These are phyloP conservation scores for Aspergillaceae sp. DNA, from an alignment of 2,329 filamentous ascomycete genomes.

Conservation along the genomic window DNA sequence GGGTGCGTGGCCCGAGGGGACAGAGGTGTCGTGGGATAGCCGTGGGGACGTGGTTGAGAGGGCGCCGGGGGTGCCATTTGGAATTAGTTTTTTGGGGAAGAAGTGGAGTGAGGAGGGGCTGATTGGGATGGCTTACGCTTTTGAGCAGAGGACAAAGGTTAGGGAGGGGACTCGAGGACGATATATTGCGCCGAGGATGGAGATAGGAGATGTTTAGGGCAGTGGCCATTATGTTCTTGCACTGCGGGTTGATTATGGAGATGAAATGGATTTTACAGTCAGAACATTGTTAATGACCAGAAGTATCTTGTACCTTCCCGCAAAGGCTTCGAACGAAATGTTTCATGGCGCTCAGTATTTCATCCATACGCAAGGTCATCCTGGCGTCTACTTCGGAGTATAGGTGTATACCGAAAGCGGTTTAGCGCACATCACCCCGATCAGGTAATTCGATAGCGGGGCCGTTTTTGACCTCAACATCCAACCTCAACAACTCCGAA, in stretches of 20 bases:
- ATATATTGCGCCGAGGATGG: constrained; percentile 42
- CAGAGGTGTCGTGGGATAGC: constrained; percentile 15
- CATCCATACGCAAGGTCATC: no score
- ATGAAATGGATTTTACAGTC: not conserved
- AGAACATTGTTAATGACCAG: no score
- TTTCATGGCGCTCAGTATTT: no score
- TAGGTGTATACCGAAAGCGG: not conserved
- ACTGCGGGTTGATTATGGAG: not conserved
- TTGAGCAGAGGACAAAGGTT: constrained; percentile 52
- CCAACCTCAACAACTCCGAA: not conserved
- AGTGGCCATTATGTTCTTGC: not conserved
- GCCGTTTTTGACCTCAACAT: not conserved
- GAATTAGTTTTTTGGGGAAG: constrained; percentile 54
- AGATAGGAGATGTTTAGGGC: constrained; percentile 34
- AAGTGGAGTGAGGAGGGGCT: constrained; percentile 54
- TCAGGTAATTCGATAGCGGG: no score
- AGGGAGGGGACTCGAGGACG: constrained; percentile 39
- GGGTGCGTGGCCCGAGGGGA: constrained; percentile 46
- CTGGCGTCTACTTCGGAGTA: no score
- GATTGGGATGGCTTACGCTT: constrained; percentile 59
- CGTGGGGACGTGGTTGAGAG: constrained; percentile 45
- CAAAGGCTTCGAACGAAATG: no score
- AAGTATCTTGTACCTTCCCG: no score
- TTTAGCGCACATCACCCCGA: not conserved
- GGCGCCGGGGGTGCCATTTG: constrained; percentile 52